Percentiles rank a stretch among this genome's conserved stretches.
phyloP scores from a whole-genome alignment of 495 filamentous ascomycete genomes.

The Ascodesmis nigricans region DNA sequence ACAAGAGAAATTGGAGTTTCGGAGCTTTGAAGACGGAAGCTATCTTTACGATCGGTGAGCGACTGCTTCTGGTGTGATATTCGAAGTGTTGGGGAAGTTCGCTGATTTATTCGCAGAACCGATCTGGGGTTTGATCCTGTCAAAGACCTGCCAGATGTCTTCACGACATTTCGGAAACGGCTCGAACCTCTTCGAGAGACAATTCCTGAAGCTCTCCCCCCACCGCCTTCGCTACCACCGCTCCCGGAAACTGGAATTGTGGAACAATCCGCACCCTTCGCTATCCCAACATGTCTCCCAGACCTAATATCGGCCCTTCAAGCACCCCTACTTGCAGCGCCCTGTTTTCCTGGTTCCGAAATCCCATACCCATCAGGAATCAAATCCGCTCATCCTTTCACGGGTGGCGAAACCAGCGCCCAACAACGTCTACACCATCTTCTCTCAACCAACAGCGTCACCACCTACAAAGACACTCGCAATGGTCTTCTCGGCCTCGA shows the following conservation, averaged over 20 bases:
- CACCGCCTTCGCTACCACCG: conserved; percentile 5
- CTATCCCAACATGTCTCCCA: conserved; percentile 31
- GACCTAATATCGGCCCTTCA: conserved; percentile 30
- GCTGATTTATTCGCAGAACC: conserved; percentile 3
- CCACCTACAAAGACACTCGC: conserved; percentile 40
- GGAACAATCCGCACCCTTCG: conserved; percentile 34
- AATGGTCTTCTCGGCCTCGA: conserved; percentile 45
- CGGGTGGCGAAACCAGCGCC: conserved; percentile 38
- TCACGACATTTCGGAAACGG: conserved; percentile 43
- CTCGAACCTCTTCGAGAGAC: conserved; percentile 40
- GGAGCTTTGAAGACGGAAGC: conserved; percentile 44
- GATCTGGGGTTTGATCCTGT: conserved; percentile 4
- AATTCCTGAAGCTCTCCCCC: conserved; percentile 32
- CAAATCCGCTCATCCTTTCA: conserved; percentile 39
- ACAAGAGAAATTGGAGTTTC: conserved; percentile 31
- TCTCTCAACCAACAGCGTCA: conserved; percentile 33
- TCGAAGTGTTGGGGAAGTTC: not conserved
- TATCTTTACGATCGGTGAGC: conserved; percentile 53
- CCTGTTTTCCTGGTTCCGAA: no score
- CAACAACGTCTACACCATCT: conserved; percentile 34
- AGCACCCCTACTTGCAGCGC: conserved; percentile 33
- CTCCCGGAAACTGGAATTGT: conserved; percentile 25
- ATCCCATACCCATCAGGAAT: conserved; percentile 27
- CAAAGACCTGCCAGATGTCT: conserved; percentile 39
- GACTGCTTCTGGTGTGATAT: not conserved